Base-by-base conservation (phyloP, 1,284 basidiomycete species). In the Sanguinoderma infundibulare region DNA sequence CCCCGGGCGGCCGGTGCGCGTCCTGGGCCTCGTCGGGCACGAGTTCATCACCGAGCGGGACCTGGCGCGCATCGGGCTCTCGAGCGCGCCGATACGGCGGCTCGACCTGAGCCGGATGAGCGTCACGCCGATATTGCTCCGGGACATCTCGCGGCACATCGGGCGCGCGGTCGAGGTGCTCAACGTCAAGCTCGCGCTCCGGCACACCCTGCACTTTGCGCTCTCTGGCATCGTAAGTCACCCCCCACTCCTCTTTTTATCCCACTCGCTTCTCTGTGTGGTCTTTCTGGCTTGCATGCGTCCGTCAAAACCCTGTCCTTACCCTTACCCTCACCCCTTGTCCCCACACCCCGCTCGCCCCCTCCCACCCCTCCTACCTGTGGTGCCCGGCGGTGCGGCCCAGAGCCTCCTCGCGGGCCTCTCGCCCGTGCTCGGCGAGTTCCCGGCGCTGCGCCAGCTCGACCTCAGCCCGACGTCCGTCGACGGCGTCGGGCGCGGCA, bases 221-320 rank as follows among this genome's bases (percentile, higher is more conserved):
- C 77, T 87, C 60, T 83, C 83, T 26, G 87, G 87, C 53, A 86
- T 87, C 74, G 87, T 87, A 75, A 85, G 87, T 82, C 47, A 49
- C 55, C 30, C 52, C 81, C 42, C 51, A 53, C 28, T 24, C 26
- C 52, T 17, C 42, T 10, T 26, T 52, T 30, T 15, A 15, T 22
- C 34, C 57, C 1, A 10, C n/a, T n/a, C 32, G 20, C 57, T 28
- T 57, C 34, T 15, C 36, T 34, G 40, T 7, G 26, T 20, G 20
- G n/a, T n/a, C n/a, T 30, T 8, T 9, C 5, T 28, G 17, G n/a
- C 26, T n/a, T 28, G 26, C n/a, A 7, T 39, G 32, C 26, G 52
- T 54, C 44, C n/a, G 35, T 39, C n/a, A n/a, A n/a, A n/a, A n/a
- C n/a, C n/a, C 38, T 50, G 52, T 63, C 55, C 44, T 26, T 57